Conservation (phyloP, 805 yeast genomes). For the Yarrowia yakushimensis region DNA sequence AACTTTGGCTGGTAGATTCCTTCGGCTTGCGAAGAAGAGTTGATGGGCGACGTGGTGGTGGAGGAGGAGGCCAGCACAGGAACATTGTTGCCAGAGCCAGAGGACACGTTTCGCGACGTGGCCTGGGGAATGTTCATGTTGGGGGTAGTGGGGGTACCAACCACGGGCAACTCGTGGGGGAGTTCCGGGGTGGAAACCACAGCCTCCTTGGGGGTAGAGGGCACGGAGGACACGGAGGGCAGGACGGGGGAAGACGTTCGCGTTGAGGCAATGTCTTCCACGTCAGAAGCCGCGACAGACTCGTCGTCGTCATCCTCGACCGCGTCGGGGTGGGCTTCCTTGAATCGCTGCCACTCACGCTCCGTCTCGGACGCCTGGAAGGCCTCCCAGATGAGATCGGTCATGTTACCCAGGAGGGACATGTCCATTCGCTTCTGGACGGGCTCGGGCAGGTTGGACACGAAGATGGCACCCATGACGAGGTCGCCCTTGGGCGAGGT, state of each 20-base stretch:
- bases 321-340: constrained; percentile 17
- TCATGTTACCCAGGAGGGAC: constrained; percentile 23
- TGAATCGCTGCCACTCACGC: constrained; percentile 21
- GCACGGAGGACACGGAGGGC: constrained; percentile 18
- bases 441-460: constrained; percentile 24
- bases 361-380: constrained; percentile 25
- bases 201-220: constrained; percentile 20
- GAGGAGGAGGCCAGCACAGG: neutral
- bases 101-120: constrained; percentile 11
- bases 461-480: constrained; percentile 21
- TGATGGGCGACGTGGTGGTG: constrained; percentile 12
- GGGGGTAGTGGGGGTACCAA: constrained; percentile 6
- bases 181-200: neutral
- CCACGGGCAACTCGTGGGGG: constrained; percentile 12
- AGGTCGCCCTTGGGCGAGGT: constrained; percentile 24
- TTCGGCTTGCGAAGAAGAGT: constrained; percentile 3
- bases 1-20: constrained; percentile 20
- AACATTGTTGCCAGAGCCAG: neutral
- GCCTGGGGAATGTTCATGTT: constrained; percentile 23
- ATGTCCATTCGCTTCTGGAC: constrained; percentile 24
- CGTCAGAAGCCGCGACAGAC: constrained; percentile 7
- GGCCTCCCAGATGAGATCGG: constrained; percentile 25
- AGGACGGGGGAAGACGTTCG: constrained; percentile 7
- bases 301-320: constrained; percentile 26
- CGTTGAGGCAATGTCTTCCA: neutral